Evolutionary conservation across 73 alveolate species (phyloP).

Genomic region (Blepharisma stoltei): DNA sequence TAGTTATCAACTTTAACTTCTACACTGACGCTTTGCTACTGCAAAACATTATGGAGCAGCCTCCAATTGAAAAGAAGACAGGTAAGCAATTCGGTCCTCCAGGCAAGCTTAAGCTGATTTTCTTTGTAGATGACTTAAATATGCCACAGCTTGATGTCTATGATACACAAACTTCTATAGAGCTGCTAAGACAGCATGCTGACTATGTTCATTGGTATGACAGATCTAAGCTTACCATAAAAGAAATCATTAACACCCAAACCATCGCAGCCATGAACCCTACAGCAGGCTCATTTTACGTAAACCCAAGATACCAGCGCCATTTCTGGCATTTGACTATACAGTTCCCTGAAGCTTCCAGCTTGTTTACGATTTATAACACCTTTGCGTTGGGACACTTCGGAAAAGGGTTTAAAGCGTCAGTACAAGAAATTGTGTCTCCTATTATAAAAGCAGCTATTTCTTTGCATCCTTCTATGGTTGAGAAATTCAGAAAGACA

Average conservation of each 20-base stretch:
- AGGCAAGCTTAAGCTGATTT: slow-evolving; percentile 98
- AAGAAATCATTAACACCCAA: slow-evolving; percentile 98
- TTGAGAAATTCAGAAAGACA: slow-evolving; percentile 96
- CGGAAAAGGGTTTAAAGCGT: slow-evolving; percentile 86
- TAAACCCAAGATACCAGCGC: slow-evolving; percentile 98
- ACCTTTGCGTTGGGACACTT: slow-evolving; percentile 98
- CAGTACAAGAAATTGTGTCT: slow-evolving; percentile 89
- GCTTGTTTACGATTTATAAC: slow-evolving; percentile 96
- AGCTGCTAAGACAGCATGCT: slow-evolving; percentile 96
- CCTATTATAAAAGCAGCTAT: slow-evolving; percentile 98
- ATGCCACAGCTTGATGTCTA: slow-evolving; percentile 99
- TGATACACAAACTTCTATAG: slow-evolving; percentile 99
- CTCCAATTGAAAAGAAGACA: slow-evolving; percentile 88
- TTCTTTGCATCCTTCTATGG: slow-evolving; percentile 95
- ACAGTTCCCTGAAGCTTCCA: slow-evolving; percentile 95
- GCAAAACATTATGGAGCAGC: slow-evolving; percentile 90
- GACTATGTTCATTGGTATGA: slow-evolving; percentile 99
- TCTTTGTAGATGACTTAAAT: slow-evolving; percentile 99
- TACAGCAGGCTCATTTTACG: slow-evolving; percentile 99
- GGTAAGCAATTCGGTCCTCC: slow-evolving; percentile 99
- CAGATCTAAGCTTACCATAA: slow-evolving; percentile 92
- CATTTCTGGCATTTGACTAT: slow-evolving; percentile 98
- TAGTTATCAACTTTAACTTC: slow-evolving; percentile 97
- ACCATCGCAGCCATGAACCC: slow-evolving; percentile 99
- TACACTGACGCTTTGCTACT: slow-evolving; percentile 98